Percentiles rank a stretch among this genome's conserved stretches.
Evolutionary conservation across 73 alveolate species (phyloP).

Genomic region (Diophrys sp.): DNA sequence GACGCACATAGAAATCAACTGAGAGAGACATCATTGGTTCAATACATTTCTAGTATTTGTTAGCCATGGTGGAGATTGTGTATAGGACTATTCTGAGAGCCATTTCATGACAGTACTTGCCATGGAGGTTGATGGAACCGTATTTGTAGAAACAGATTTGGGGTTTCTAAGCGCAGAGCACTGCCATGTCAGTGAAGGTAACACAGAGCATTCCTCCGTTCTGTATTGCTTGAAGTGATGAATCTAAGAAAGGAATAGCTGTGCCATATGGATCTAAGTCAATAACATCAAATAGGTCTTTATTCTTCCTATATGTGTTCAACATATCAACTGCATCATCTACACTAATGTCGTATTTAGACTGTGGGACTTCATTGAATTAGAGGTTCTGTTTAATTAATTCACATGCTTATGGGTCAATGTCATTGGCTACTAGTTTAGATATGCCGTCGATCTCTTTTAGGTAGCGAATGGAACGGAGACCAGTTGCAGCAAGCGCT

Average conservation of each 20-base stretch:
- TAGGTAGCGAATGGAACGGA: conserved; percentile 87
- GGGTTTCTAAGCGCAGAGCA: conserved; percentile 86
- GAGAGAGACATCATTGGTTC: conserved; percentile 82
- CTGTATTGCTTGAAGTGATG: conserved; percentile 77
- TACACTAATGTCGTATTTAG: conserved; percentile 56
- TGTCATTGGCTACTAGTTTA: conserved; percentile 85
- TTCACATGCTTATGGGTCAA: conserved; percentile 86
- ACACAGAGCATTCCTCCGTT: conserved; percentile 86
- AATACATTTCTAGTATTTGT: conserved; percentile 77
- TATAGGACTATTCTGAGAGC: conserved; percentile 84
- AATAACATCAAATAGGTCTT: conserved; percentile 83
- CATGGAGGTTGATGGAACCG: conserved; percentile 85
- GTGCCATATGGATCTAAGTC: conserved; percentile 97
- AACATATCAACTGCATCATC: conserved; percentile 88
- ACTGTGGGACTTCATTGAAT: conserved; percentile 45
- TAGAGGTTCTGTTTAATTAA: conserved; percentile 82
- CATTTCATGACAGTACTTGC: conserved; percentile 83
- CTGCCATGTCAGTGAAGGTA: conserved; percentile 95
- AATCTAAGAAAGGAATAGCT: conserved; percentile 91
- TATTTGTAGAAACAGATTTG: conserved; percentile 89
- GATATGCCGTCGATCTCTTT: conserved; percentile 75
- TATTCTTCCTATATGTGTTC: conserved; percentile 56
- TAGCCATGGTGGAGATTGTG: conserved; percentile 77
- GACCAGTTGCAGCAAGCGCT: conserved; percentile 95
- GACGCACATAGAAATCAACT: conserved; percentile 91